Percentiles rank a stretch among this genome's conserved stretches.
These are phyloP conservation scores for Leishmania arabica DNA, from an alignment of 208 protist species.

Conservation along the genomic window DNA sequence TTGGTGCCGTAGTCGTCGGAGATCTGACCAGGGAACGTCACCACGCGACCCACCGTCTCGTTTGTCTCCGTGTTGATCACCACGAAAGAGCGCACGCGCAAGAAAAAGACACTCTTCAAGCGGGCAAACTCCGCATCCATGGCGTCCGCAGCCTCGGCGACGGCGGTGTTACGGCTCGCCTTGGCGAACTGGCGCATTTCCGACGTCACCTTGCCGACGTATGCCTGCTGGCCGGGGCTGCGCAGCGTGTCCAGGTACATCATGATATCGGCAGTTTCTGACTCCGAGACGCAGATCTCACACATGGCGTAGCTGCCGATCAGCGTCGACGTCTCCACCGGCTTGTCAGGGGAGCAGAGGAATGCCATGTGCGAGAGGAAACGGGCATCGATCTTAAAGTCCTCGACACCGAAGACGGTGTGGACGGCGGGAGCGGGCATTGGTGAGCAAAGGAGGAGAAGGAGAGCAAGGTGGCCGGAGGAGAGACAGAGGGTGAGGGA, in stretches of 20 bases:
- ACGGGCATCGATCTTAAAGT: conserved; percentile 37
- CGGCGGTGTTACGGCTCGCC: conserved; percentile 17
- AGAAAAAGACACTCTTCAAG: conserved; percentile 48
- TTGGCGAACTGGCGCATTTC: conserved; percentile 25
- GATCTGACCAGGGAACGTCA: conserved; percentile 48
- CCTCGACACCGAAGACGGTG: conserved; percentile 36
- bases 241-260: conserved; percentile 36
- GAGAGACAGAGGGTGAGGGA: not conserved
- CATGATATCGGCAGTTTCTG: conserved; percentile 34
- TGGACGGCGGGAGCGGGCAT: conserved; percentile 19
- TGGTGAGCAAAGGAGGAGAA: not conserved
- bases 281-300: conserved; percentile 56
- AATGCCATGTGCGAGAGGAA: conserved; percentile 35
- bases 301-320: conserved; percentile 47
- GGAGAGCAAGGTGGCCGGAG: not conserved
- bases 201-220: conserved; percentile 34
- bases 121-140: conserved; percentile 47
- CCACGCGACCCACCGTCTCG: conserved; percentile 35
- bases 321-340: conserved; percentile 34
- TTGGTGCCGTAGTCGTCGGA: conserved; percentile 67
- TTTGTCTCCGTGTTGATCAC: conserved; percentile 39
- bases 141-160: conserved; percentile 27
- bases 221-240: conserved; percentile 30
- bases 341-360: conserved; percentile 43
- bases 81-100: conserved; percentile 42